Evolutionary conservation across 2,329 filamentous ascomycete species (phyloP), one percentile per base, ranked within the genome.

Genomic region (Rhinocladiella similis): DNA sequence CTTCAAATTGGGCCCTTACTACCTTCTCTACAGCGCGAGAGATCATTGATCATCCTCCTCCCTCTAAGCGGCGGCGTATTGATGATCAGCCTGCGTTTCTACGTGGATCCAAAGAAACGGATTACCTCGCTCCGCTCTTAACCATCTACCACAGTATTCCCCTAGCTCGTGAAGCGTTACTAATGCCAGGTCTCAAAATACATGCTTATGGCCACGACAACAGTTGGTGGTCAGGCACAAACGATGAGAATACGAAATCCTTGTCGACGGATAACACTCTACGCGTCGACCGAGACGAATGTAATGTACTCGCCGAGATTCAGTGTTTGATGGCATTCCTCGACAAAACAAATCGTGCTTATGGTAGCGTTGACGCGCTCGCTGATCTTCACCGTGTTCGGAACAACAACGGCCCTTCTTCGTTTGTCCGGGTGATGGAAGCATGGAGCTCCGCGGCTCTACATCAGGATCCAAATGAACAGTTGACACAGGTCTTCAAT

Each of bases 81-180:
- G 64, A 72, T 4, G 75, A 72, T 33, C 75, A 82, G 60, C 84
- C 83, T 13, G 77, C 77, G 14, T 82, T 86, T 56, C 70, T 87
- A 50, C 83, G 84, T 55, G 82, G 81, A 14, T 72, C 80, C 2
- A 73, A 78, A 12, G 74, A 77, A 42, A 75, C 73, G 41, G 75
- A 81, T 55, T 82, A 83, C 63, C 70, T 85, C n/a, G 78, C 81
- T 25, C 79, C 79, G 3, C 71, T 86, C 18, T 65, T 87, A 42
- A 84, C 83, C 4, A 85, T 87, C 56, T 74, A 84, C n/a, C 82
- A 85, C 65, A 76, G 79, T 18, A 84, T 87, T 53, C 83, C 84
- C 3, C 70, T 81, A 27, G 80, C 79, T 18, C 76, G 83, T 54
- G 82, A 85, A 65, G 79, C 80, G 7, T 72, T 87, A 9, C 68